Conservation (phyloP, 306 rosid genomes). For the Pyrus betulifolia region DNA sequence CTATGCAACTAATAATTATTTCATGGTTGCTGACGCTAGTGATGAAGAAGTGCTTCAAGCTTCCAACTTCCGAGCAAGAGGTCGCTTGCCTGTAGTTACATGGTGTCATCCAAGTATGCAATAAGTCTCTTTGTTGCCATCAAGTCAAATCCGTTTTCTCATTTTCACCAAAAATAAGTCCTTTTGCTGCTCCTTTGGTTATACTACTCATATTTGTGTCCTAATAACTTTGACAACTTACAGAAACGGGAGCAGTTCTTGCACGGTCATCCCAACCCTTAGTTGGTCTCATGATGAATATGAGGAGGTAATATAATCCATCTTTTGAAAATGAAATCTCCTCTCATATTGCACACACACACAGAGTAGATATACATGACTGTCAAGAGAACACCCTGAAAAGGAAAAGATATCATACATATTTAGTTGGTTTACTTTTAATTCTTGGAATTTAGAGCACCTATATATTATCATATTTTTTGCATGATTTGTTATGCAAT, state of each 20-base stretch:
- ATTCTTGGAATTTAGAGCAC: background rate
- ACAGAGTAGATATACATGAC: background rate
- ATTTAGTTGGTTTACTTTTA: background rate
- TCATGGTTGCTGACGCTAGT: slow-evolving; percentile 40
- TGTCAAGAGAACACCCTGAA: background rate
- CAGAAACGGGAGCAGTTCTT: slow-evolving; percentile 92
- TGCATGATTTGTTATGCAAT: background rate
- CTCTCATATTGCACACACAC: background rate
- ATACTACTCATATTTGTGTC: slow-evolving; percentile 13
- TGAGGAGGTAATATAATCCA: slow-evolving; percentile 71
- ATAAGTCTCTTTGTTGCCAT: slow-evolving; percentile 1
- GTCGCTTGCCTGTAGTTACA: slow-evolving; percentile 85
- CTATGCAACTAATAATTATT: slow-evolving; percentile 10
- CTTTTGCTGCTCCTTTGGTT: background rate
- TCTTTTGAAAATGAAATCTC: slow-evolving; percentile 8
- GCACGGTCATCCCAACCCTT: slow-evolving; percentile 98
- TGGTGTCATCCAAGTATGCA: slow-evolving; percentile 86
- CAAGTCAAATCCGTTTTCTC: too few relatives aligned
- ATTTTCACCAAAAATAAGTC: background rate
- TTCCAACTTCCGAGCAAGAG: slow-evolving; percentile 75
- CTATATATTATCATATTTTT: background rate
- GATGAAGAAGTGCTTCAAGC: slow-evolving; percentile 89
- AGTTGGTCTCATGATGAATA: slow-evolving; percentile 95
- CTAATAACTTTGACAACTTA: slow-evolving; percentile 14
- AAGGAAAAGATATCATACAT: background rate